Percentiles rank a stretch among this genome's conserved stretches.
These are phyloP conservation scores for Nicotiana undulata DNA, from an alignment of 257 asterid genomes.

Conservation along the genomic window DNA sequence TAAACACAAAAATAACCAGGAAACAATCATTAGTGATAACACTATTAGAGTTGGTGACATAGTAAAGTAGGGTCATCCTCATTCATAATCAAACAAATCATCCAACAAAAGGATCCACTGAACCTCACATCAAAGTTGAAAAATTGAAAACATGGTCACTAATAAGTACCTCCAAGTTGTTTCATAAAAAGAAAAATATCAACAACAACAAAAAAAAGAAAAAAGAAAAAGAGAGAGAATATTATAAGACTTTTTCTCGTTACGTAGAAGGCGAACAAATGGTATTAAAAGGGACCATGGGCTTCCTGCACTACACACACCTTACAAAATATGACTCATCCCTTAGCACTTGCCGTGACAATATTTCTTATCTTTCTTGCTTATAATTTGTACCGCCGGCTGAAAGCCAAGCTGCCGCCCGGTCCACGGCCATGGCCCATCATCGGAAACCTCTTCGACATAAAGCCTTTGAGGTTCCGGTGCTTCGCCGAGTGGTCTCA, in stretches of 20 bases:
- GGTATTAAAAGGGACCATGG: background rate
- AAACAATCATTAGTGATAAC: too few relatives aligned
- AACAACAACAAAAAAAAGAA: too few relatives aligned
- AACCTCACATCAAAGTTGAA: too few relatives aligned
- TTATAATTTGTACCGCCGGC: background rate
- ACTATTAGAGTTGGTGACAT: too few relatives aligned
- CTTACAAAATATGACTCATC: background rate
- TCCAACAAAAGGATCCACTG: too few relatives aligned
- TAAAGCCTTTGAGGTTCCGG: background rate
- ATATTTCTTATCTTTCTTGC: background rate
- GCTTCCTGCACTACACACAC: background rate
- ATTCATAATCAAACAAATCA: too few relatives aligned
- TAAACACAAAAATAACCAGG: too few relatives aligned
- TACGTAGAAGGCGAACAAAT: background rate
- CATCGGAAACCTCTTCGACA: conserved; percentile 1
- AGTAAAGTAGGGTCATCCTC: too few relatives aligned
- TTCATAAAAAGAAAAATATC: too few relatives aligned
- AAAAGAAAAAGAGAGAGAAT: too few relatives aligned
- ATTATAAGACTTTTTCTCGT: background rate
- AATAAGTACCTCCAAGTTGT: too few relatives aligned
- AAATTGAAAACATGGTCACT: too few relatives aligned
- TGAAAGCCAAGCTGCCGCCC: background rate
- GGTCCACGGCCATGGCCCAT: background rate
- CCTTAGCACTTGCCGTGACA: background rate
- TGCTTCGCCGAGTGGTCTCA: background rate